These are phyloP conservation scores for Colletotrichum musae DNA, from an alignment of 2,329 filamentous ascomycete species.

Conservation along the genomic window DNA sequence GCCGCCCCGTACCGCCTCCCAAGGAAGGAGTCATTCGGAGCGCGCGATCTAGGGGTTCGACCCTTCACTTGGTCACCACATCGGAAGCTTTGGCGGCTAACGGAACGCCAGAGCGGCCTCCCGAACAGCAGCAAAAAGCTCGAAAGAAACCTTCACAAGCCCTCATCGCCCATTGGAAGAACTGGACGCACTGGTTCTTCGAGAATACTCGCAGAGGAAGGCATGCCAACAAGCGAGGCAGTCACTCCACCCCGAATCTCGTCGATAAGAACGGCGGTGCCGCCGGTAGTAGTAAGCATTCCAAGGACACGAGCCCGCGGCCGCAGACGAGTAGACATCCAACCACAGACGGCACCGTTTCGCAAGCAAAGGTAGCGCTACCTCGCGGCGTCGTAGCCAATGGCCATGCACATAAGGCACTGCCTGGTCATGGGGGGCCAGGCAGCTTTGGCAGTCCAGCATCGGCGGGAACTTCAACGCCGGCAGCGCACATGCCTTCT, in stretches of 20 bases:
- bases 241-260: slow-evolving; percentile 73
- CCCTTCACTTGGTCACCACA: slow-evolving; percentile 86
- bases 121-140: slow-evolving; percentile 60
- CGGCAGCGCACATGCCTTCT: slow-evolving; percentile 49
- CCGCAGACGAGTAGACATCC: slow-evolving; percentile 74
- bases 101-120: slow-evolving; percentile 46
- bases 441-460: slow-evolving; percentile 46
- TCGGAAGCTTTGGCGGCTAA: slow-evolving; percentile 63
- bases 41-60: slow-evolving; percentile 84
- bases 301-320: slow-evolving; percentile 69
- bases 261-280: slow-evolving; percentile 61
- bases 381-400: slow-evolving; percentile 68
- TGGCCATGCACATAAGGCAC: slow-evolving; percentile 57
- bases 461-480: slow-evolving; percentile 47
- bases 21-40: slow-evolving; percentile 82
- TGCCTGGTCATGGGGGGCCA: slow-evolving; percentile 21
- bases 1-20: slow-evolving; percentile 84
- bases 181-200: slow-evolving; percentile 75
- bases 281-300: slow-evolving; percentile 55
- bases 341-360: slow-evolving; percentile 52
- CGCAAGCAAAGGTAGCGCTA: slow-evolving; percentile 59
- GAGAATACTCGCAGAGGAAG: slow-evolving; percentile 69
- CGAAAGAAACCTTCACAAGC: slow-evolving; percentile 71
- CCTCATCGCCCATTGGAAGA: slow-evolving; percentile 73
- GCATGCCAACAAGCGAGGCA: slow-evolving; percentile 64